phyloP scores from a whole-genome alignment of 2,329 filamentous ascomycete genomes.

The Emmonsia crescens region DNA sequence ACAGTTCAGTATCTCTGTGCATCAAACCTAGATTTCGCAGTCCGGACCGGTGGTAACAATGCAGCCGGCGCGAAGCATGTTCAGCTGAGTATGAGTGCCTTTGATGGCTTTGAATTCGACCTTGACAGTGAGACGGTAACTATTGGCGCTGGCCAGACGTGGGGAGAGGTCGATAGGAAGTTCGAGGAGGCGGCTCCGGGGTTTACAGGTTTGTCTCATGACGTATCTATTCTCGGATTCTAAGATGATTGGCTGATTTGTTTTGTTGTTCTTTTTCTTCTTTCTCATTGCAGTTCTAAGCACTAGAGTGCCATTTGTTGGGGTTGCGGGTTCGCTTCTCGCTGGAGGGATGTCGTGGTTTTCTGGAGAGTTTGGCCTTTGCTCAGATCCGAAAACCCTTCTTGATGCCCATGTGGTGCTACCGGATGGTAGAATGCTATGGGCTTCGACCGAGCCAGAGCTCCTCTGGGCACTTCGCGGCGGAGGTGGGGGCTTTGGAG shows the following conservation, averaged over 20 bases:
- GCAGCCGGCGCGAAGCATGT: conserved; percentile 28
- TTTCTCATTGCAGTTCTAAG: conserved; percentile 18
- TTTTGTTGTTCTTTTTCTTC: background rate
- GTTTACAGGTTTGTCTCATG: conserved; percentile 19
- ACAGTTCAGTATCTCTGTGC: conserved; percentile 24
- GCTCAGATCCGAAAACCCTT: conserved; percentile 32
- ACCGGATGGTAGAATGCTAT: conserved; percentile 27
- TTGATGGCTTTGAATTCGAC: conserved; percentile 29
- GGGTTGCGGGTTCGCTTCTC: conserved; percentile 29
- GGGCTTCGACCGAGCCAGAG: conserved; percentile 31
- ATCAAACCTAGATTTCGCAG: conserved; percentile 26
- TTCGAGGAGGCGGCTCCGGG: conserved; percentile 25
- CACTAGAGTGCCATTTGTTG: conserved; percentile 29
- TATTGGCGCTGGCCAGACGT: conserved; percentile 28
- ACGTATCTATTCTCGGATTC: background rate
- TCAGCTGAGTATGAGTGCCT: conserved; percentile 27
- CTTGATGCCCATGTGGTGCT: conserved; percentile 31
- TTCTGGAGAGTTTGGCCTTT: conserved; percentile 27
- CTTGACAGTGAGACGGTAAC: conserved; percentile 20
- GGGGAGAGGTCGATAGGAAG: conserved; percentile 28
- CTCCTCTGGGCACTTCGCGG: conserved; percentile 34
- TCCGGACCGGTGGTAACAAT: conserved; percentile 29
- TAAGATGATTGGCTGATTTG: background rate
- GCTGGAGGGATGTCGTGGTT: conserved; percentile 32
- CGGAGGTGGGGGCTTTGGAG: conserved; percentile 25